phyloP scores from a whole-genome alignment of 306 rosid genomes.

The Ormosia semicastrata region DNA sequence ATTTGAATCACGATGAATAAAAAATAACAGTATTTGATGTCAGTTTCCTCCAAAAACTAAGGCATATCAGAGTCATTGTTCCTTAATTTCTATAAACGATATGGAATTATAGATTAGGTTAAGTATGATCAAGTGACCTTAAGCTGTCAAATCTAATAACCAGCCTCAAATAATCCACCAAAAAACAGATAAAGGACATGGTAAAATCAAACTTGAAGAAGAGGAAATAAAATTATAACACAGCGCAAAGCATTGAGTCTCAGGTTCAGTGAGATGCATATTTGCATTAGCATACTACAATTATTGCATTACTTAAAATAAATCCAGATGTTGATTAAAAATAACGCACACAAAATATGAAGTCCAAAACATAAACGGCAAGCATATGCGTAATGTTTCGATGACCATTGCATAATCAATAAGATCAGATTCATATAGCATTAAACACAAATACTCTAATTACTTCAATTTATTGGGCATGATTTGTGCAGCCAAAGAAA shows the following conservation, averaged over 20 bases:
- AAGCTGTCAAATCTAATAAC: neutral
- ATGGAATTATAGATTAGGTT: no score
- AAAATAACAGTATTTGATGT: constrained; percentile 2
- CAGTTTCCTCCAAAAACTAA: neutral
- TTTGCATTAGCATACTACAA: constrained; percentile 1
- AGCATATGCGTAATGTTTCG: neutral
- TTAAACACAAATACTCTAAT: neutral
- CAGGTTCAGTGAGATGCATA: neutral
- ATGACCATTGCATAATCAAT: neutral
- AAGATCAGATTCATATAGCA: neutral
- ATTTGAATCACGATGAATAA: constrained; percentile 21
- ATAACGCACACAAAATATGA: neutral
- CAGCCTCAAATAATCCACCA: neutral
- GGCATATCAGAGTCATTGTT: neutral
- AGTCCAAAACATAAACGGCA: neutral
- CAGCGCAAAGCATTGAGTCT: neutral
- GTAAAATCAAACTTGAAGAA: neutral
- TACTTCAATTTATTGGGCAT: neutral
- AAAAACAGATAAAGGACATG: neutral
- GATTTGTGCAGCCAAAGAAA: neutral
- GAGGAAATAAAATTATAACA: neutral
- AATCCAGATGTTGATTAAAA: neutral
- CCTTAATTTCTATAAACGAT: neutral
- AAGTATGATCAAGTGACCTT: neutral
- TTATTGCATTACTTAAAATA: neutral